phyloP scores from a whole-genome alignment of 352 stramenopile species.

The Thraustotheca clavata region DNA sequence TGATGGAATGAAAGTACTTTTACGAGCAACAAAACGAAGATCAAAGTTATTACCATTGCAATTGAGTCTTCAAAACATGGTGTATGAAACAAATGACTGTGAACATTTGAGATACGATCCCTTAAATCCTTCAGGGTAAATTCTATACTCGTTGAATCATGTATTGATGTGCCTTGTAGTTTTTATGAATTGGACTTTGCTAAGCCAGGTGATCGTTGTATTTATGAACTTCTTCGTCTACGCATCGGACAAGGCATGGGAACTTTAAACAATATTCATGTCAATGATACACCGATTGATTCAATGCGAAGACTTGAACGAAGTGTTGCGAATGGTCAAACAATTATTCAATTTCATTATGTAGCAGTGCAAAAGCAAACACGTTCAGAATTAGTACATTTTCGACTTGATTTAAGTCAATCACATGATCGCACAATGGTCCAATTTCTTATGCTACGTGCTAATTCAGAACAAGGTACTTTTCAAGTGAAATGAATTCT shows the following conservation, averaged over 20 bases:
- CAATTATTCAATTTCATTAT: constrained; percentile 6
- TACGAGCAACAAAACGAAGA: neutral
- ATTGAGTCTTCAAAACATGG: constrained; percentile 9
- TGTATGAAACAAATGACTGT: neutral
- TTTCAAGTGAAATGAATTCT: neutral
- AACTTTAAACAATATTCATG: constrained; percentile 2
- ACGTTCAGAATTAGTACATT: constrained; percentile 6
- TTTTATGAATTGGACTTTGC: neutral
- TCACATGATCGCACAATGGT: constrained; percentile 4
- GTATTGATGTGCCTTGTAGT: neutral
- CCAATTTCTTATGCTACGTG: neutral
- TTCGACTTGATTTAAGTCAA: constrained; percentile 9
- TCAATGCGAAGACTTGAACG: neutral
- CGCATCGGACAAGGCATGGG: neutral
- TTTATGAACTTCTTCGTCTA: constrained; percentile 8
- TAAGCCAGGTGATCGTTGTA: neutral
- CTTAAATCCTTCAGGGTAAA: constrained; percentile 7
- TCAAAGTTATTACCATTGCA: neutral
- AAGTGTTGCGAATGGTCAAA: neutral
- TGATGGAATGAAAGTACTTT: neutral
- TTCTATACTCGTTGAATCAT: neutral
- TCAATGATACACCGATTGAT: neutral
- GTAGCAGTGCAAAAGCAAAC: neutral
- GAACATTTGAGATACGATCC: neutral
- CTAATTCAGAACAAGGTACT: neutral